These are phyloP conservation scores for Termitomyces sp. DNA, from an alignment of 768 basidiomycete species.

Conservation along the genomic window DNA sequence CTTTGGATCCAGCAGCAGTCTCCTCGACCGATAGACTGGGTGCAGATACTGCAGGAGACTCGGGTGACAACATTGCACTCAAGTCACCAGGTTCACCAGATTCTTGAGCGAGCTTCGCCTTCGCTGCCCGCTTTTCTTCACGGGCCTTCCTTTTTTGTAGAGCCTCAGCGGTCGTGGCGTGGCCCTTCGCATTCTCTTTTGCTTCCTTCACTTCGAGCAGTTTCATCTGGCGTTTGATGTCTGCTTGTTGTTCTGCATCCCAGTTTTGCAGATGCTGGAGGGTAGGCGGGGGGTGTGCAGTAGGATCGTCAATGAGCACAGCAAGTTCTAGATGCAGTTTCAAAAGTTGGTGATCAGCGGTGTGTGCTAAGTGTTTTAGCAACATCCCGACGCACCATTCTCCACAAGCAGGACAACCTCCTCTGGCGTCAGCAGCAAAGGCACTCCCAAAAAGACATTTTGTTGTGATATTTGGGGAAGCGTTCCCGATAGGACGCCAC, in stretches of 20 bases:
- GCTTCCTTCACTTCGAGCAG: slow-evolving; percentile 49
- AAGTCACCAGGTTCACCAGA: slow-evolving; percentile 4
- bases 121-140: slow-evolving; percentile 43
- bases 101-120: slow-evolving; percentile 17
- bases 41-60: neutral
- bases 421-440: slow-evolving; percentile 84
- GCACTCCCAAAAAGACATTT: slow-evolving; percentile 94
- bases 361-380: slow-evolving; percentile 7
- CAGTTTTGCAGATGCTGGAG: slow-evolving; percentile 48
- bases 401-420: slow-evolving; percentile 87
- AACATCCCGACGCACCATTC: slow-evolving; percentile 52
- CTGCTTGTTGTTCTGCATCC: slow-evolving; percentile 48
- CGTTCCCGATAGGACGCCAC: slow-evolving; percentile 85
- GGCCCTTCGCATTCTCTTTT: slow-evolving; percentile 38
- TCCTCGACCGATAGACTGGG: neutral
- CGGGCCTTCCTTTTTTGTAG: slow-evolving; percentile 70
- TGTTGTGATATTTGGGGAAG: slow-evolving; percentile 94
- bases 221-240: slow-evolving; percentile 47
- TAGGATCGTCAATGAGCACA: slow-evolving; percentile 70
- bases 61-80: slow-evolving; percentile 9
- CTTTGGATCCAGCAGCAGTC: slow-evolving; percentile 7
- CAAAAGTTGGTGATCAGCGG: slow-evolving; percentile 10
- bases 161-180: slow-evolving; percentile 60
- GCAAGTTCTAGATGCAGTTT: slow-evolving; percentile 57
- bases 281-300: slow-evolving; percentile 52